Base-by-base conservation (phyloP, 2,329 filamentous ascomycete species). In the Nannizziopsis arthrosporioides region DNA sequence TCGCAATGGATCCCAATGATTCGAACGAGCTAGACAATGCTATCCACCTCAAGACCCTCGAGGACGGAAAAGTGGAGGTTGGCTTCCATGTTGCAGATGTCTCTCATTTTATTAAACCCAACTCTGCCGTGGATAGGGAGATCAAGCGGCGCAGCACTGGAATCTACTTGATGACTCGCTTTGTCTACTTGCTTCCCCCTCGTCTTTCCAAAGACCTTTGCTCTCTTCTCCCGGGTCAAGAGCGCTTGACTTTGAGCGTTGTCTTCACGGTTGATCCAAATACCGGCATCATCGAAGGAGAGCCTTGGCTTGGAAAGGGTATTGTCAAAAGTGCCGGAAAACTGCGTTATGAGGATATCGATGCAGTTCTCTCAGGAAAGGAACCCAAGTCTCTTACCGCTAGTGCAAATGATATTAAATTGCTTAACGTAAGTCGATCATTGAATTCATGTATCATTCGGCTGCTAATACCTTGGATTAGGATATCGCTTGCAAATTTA, bases 61-160 rank as follows among this genome's bases (percentile, higher is more conserved):
- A 78, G 11, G 85, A 94, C 66, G 88, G 85, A 61, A 84, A 85
- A 66, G 81, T 95, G 54, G 90, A 98, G 64, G 84, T 98, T 57
- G 92, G 89, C 70, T 80, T 96, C 49, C 92, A 98, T 68, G 85
- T 98, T 61, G 81, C 90, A 30, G 92, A 98, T 66, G 83, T 96
- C 56, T 83, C 92, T 52, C 87, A 98, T 69, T 98, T 98, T 63
- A 86, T 98, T 65, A 96, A 96, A 75, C 76, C 83, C 42, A 94
- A 93, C 72, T 94, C 89, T 12, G 78, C 96, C 40, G 89, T 96
- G 44, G 92, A 98, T 61, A 84, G 92, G 41, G 92, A 98, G 69
- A 92, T 92, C 9, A 94, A 92, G 78, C 98, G 96, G 76, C 86
- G 92, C 56, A 90, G 90, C 52, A 96, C 89, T 49, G 89, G 88